phyloP scores from a whole-genome alignment of 768 basidiomycete species.

The Boletus sp. region DNA sequence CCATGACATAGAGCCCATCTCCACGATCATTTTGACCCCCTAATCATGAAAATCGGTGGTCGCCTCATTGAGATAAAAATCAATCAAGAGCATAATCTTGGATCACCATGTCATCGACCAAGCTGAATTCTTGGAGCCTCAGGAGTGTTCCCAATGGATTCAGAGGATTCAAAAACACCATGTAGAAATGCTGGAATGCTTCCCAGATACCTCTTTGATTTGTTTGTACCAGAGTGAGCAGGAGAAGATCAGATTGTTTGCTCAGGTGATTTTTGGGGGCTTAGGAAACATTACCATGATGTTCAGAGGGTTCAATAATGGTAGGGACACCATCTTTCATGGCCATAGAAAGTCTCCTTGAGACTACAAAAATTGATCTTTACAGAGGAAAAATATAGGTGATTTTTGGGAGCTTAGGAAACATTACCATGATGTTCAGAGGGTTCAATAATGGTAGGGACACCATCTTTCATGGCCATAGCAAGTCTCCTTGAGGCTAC shows the following conservation, averaged over 20 bases:
- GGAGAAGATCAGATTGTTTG: neutral
- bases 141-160: neutral
- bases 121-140: neutral
- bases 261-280: neutral
- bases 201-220: neutral
- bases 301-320: neutral
- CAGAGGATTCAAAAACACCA: neutral
- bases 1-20: neutral
- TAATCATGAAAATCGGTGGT: neutral
- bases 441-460: neutral
- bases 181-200: neutral
- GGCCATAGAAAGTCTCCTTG: neutral
- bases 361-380: neutral
- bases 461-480: no score
- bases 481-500: no score
- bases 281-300: neutral
- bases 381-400: neutral
- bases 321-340: neutral
- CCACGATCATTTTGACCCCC: neutral
- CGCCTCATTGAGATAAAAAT: neutral
- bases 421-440: neutral
- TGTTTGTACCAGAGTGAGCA: neutral
- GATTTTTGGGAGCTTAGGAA: neutral
- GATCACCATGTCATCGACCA: no score
- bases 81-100: neutral